phyloP scores from a whole-genome alignment of 306 rosid species.

The Vigna nakashimae region DNA sequence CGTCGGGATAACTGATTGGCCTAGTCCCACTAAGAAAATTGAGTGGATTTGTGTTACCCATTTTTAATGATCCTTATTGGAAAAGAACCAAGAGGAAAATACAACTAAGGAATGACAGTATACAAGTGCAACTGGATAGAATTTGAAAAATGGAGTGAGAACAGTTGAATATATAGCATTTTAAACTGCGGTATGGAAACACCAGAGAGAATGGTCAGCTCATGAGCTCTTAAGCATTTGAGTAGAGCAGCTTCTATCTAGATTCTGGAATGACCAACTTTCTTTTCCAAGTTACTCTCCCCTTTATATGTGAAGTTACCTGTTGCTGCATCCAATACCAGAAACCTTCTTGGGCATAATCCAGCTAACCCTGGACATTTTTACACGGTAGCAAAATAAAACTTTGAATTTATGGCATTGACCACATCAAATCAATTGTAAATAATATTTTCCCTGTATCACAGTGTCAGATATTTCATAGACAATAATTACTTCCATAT shows the following conservation, averaged over 20 bases:
- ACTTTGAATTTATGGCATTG: constrained; percentile 1
- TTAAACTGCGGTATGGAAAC: not conserved
- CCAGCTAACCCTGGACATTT: constrained; percentile 15
- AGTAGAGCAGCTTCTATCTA: not conserved
- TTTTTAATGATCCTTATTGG: constrained; percentile 22
- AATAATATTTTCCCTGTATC: constrained; percentile 4
- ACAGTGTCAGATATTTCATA: not conserved
- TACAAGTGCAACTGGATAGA: not conserved
- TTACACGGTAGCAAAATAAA: constrained; percentile 26
- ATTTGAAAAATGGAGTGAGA: not conserved
- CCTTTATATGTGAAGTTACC: constrained; percentile 15
- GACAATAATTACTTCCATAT: constrained; percentile 19
- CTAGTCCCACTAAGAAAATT: not conserved
- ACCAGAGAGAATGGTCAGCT: not conserved
- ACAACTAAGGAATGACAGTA: not conserved
- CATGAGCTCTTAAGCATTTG: constrained; percentile 14
- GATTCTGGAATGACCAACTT: constrained; percentile 15
- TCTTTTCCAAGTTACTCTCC: constrained; percentile 7
- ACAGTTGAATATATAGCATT: not conserved
- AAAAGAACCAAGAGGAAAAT: not conserved
- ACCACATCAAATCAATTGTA: constrained; percentile 3
- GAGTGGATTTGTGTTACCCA: not conserved
- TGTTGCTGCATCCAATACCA: constrained; percentile 3
- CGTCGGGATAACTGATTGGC: constrained; percentile 17
- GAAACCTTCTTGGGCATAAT: constrained; percentile 4